phyloP scores from a whole-genome alignment of 495 filamentous ascomycete genomes.

The Penicillium simplicissimum region DNA sequence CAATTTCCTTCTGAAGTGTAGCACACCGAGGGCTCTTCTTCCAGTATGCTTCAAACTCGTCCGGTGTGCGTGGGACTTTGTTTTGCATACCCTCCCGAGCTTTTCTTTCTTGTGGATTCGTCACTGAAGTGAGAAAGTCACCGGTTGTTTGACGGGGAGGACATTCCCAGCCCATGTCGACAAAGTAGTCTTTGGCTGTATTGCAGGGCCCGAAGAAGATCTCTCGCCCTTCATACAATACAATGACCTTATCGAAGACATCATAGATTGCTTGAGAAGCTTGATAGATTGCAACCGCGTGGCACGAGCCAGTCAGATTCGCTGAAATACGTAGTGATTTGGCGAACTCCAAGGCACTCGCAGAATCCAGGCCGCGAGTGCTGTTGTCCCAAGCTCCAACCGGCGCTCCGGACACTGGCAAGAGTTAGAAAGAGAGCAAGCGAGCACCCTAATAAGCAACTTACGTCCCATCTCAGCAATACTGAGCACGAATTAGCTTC shows the following conservation, averaged over 20 bases:
- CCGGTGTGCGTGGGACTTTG: slow-evolving; percentile 66
- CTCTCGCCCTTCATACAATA: slow-evolving; percentile 64
- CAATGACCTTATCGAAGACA: slow-evolving; percentile 60
- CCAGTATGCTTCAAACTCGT: slow-evolving; percentile 68
- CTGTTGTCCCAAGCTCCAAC: slow-evolving; percentile 84
- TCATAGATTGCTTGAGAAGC: slow-evolving; percentile 82
- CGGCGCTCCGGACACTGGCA: slow-evolving; percentile 65
- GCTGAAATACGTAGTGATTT: slow-evolving; percentile 74
- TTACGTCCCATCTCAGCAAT: slow-evolving; percentile 59
- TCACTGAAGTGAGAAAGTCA: slow-evolving; percentile 75
- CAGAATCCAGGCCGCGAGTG: slow-evolving; percentile 81
- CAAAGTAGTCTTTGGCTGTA: slow-evolving; percentile 62
- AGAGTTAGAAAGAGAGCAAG: background rate
- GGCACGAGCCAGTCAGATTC: slow-evolving; percentile 69
- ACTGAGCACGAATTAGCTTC: slow-evolving; percentile 31
- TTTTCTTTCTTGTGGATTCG: slow-evolving; percentile 63
- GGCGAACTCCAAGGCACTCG: slow-evolving; percentile 71
- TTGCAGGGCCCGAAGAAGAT: slow-evolving; percentile 66
- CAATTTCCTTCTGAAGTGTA: slow-evolving; percentile 50
- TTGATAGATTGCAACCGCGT: slow-evolving; percentile 83
- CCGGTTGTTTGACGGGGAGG: slow-evolving; percentile 62
- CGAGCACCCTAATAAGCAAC: slow-evolving; percentile 3
- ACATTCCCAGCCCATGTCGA: slow-evolving; percentile 59
- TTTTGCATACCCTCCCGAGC: slow-evolving; percentile 61
- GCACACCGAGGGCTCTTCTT: slow-evolving; percentile 54